phyloP scores from a whole-genome alignment of 495 filamentous ascomycete species.

The Penicillium tannophilum region DNA sequence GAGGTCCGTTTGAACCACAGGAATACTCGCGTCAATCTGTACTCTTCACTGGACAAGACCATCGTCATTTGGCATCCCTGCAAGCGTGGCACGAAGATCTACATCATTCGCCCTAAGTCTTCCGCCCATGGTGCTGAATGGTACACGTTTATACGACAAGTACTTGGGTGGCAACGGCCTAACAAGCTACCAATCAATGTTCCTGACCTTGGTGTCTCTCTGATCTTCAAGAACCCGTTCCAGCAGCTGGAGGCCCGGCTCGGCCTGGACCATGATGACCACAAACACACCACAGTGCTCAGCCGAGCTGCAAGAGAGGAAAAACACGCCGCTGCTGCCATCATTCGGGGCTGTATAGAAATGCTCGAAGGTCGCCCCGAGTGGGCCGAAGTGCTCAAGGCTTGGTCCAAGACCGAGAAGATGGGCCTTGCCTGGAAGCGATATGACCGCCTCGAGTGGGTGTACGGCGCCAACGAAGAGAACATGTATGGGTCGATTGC shows the following conservation, averaged over 20 bases:
- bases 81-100: constrained; percentile 62
- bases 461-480: constrained; percentile 68
- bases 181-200: constrained; percentile 64
- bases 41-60: constrained; percentile 72
- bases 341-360: constrained; percentile 60
- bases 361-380: constrained; percentile 61
- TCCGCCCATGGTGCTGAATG: constrained; percentile 68
- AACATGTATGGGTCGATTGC: constrained; percentile 76
- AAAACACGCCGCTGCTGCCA: constrained; percentile 53
- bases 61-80: constrained; percentile 66
- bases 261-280: constrained; percentile 38
- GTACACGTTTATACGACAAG: constrained; percentile 70
- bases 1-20: constrained; percentile 59
- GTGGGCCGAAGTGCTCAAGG: constrained; percentile 63
- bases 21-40: constrained; percentile 64
- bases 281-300: constrained; percentile 44
- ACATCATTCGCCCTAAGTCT: constrained; percentile 67
- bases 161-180: constrained; percentile 61
- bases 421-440: constrained; percentile 78
- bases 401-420: constrained; percentile 61
- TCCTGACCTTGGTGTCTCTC: constrained; percentile 65
- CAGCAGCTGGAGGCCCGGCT: constrained; percentile 51
- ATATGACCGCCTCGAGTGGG: constrained; percentile 76
- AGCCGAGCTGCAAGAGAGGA: constrained; percentile 51
- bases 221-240: constrained; percentile 68